These are phyloP conservation scores for Cronartium quercuum DNA, from an alignment of 1,284 basidiomycete genomes.

Conservation along the genomic window DNA sequence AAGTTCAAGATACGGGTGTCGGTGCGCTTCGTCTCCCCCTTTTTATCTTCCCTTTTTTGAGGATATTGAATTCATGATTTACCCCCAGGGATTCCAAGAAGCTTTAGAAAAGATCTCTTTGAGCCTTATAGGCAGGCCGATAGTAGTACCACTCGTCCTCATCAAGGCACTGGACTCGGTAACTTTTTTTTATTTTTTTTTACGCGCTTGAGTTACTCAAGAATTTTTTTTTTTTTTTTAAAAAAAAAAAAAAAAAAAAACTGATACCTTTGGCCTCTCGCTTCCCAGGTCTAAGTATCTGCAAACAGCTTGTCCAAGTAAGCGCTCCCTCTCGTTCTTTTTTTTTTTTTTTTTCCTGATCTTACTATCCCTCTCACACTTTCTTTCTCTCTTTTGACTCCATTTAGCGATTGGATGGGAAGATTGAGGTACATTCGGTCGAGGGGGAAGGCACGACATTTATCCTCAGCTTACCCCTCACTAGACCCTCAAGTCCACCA, in stretches of 20 bases:
- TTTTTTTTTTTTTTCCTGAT: no score
- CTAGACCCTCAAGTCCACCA: neutral
- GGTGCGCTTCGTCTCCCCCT: slow-evolving; percentile 2
- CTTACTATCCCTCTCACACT: neutral
- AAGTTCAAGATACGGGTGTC: slow-evolving; percentile 41
- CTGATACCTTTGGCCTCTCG: no score
- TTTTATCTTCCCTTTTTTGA: neutral
- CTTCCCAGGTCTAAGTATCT: slow-evolving; percentile 25
- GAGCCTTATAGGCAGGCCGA: slow-evolving; percentile 42
- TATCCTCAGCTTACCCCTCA: slow-evolving; percentile 11
- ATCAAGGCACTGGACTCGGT: slow-evolving; percentile 42
- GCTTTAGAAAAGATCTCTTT: slow-evolving; percentile 40
- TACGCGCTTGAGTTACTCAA: neutral
- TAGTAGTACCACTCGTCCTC: slow-evolving; percentile 41
- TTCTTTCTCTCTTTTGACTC: neutral
- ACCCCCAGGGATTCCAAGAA: slow-evolving; percentile 15
- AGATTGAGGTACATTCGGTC: slow-evolving; percentile 22
- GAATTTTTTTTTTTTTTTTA: no score
- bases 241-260: neutral
- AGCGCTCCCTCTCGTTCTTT: neutral
- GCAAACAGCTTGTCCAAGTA: slow-evolving; percentile 36
- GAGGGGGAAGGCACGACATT: slow-evolving; percentile 30
- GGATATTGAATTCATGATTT: neutral
- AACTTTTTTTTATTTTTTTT: neutral
- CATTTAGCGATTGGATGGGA: slow-evolving; percentile 13